Percentiles rank a stretch among this genome's conserved stretches.
These are phyloP conservation scores for Saccharomycopsis crataegensis DNA, from an alignment of 1,139 yeast species.

Conservation along the genomic window DNA sequence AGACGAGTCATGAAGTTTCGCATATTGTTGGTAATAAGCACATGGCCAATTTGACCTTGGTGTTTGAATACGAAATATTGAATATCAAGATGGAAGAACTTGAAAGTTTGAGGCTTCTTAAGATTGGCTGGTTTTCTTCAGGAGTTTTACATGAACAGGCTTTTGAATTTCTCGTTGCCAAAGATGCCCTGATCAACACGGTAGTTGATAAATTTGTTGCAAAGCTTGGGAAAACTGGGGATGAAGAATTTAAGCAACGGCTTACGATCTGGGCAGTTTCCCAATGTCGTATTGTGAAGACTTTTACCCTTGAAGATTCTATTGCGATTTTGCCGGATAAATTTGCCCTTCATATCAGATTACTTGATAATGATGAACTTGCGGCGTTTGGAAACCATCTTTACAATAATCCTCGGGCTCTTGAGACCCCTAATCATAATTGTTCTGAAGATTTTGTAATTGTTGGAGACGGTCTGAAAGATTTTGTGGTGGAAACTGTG, in stretches of 20 bases:
- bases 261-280: constrained; percentile 57
- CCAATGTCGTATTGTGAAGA: constrained; percentile 27
- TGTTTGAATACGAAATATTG: constrained; percentile 68
- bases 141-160: constrained; percentile 59
- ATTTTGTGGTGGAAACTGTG: constrained; percentile 35
- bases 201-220: constrained; percentile 49
- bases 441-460: neutral
- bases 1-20: constrained; percentile 21
- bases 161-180: constrained; percentile 64
- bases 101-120: constrained; percentile 65
- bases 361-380: constrained; percentile 2
- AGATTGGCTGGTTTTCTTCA: constrained; percentile 55
- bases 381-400: constrained; percentile 22
- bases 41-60: constrained; percentile 19
- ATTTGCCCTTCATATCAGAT: constrained; percentile 1
- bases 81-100: constrained; percentile 67
- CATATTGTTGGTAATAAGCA: constrained; percentile 3
- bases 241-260: constrained; percentile 35
- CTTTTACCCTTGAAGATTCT: constrained; percentile 25
- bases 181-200: constrained; percentile 48
- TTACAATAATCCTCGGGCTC: constrained; percentile 20
- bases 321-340: constrained; percentile 1
- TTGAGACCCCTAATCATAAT: neutral
- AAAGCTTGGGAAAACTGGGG: constrained; percentile 43
- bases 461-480: neutral